Percentiles rank a stretch among this genome's conserved stretches.
These are phyloP conservation scores for Thuja plicata DNA, from an alignment of 83 land plant species.

Conservation along the genomic window DNA sequence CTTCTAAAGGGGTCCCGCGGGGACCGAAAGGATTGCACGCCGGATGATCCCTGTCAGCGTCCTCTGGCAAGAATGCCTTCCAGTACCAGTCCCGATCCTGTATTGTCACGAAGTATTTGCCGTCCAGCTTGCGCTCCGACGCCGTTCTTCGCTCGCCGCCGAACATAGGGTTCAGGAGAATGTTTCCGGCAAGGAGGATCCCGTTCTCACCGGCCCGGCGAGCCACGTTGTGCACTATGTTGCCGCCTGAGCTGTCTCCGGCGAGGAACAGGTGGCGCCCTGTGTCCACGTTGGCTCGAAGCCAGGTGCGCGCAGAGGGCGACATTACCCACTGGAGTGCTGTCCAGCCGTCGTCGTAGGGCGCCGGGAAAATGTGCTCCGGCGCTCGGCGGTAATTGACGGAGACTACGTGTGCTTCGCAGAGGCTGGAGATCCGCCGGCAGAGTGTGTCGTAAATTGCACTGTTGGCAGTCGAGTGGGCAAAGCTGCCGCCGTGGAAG, in stretches of 20 bases:
- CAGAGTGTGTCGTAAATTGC: constrained; percentile 77
- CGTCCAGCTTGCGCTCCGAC: constrained; percentile 68
- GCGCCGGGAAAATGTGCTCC: constrained; percentile 64
- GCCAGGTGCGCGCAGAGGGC: constrained; percentile 36
- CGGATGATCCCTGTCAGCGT: constrained; percentile 75
- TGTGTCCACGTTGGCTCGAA: constrained; percentile 39
- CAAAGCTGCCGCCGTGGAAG: constrained; percentile 94
- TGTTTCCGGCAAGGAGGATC: constrained; percentile 50
- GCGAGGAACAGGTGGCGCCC: constrained; percentile 47
- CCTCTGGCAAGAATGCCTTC: constrained; percentile 76
- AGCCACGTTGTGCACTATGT: constrained; percentile 82
- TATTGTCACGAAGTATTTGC: constrained; percentile 75
- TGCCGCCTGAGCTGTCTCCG: constrained; percentile 90
- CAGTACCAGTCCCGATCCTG: constrained; percentile 86
- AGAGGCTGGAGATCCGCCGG: constrained; percentile 56
- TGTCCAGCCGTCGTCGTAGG: constrained; percentile 80
- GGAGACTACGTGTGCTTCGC: constrained; percentile 72
- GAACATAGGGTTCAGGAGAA: constrained; percentile 79
- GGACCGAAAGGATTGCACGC: constrained; percentile 85
- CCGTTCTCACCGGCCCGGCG: constrained; percentile 47
- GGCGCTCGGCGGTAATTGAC: constrained; percentile 84
- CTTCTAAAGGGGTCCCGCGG: constrained; percentile 27
- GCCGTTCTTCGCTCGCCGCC: constrained; percentile 67
- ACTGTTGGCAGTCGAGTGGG: constrained; percentile 66
- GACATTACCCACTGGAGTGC: constrained; percentile 73